phyloP scores from a whole-genome alignment of 2,329 filamentous ascomycete genomes.

The Acephala macrosclerotiorum region DNA sequence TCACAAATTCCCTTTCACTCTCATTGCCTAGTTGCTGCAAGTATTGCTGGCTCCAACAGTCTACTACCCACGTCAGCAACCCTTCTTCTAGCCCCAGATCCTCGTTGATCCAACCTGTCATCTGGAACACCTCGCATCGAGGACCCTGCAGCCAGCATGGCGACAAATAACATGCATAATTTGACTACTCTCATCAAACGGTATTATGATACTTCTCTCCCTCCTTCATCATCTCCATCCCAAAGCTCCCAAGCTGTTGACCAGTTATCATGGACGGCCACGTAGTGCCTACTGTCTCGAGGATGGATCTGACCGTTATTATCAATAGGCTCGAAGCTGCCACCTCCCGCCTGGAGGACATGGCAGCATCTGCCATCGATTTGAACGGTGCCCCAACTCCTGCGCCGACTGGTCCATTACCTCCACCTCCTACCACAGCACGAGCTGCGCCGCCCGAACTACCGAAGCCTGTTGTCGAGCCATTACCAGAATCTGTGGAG shows the following conservation, averaged over 20 bases:
- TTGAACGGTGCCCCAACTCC: slow-evolving; percentile 51
- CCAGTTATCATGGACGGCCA: slow-evolving; percentile 35
- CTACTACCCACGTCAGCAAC: slow-evolving; percentile 7
- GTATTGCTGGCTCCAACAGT: neutral
- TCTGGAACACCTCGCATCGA: slow-evolving; percentile 34
- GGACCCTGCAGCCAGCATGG: slow-evolving; percentile 58
- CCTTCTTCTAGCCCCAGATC: slow-evolving; percentile 4
- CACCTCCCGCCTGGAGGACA: slow-evolving; percentile 94
- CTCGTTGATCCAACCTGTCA: slow-evolving; percentile 33
- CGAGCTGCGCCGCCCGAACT: slow-evolving; percentile 55
- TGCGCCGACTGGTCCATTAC: slow-evolving; percentile 46
- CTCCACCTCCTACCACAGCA: slow-evolving; percentile 46
- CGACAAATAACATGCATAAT: slow-evolving; percentile 90
- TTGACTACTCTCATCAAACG: slow-evolving; percentile 97
- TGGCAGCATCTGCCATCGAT: slow-evolving; percentile 79
- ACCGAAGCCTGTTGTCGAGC: slow-evolving; percentile 54
- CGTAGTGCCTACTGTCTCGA: slow-evolving; percentile 35
- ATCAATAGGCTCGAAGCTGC: slow-evolving; percentile 88
- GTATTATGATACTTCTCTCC: slow-evolving; percentile 60
- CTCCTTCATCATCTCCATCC: slow-evolving; percentile 20
- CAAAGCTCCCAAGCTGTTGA: slow-evolving; percentile 16
- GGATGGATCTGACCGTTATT: slow-evolving; percentile 40
- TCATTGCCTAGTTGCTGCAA: slow-evolving; percentile 7
- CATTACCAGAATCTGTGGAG: slow-evolving; percentile 78
- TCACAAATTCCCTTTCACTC: neutral